phyloP scores from a whole-genome alignment of 345 rosid species.

The Ceriops tagal region DNA sequence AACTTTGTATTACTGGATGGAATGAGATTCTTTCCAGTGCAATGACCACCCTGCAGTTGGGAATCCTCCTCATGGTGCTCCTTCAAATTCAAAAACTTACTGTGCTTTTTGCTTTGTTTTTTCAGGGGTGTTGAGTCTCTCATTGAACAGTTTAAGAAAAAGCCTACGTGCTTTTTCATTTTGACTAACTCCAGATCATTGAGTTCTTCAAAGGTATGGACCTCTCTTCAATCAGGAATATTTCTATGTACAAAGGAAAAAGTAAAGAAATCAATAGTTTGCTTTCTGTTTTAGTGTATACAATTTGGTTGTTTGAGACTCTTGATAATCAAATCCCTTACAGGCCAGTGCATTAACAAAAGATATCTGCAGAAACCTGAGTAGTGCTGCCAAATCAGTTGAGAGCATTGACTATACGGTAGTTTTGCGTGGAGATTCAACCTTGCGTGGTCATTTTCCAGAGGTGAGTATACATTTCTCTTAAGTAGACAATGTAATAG shows the following conservation, averaged over 20 bases:
- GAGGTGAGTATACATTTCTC: conserved; percentile 50
- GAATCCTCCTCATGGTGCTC: conserved; percentile 10
- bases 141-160: conserved; percentile 61
- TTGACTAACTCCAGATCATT: conserved; percentile 87
- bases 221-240: conserved; percentile 9
- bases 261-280: background rate
- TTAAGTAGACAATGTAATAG: conserved; percentile 1
- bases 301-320: conserved; percentile 3
- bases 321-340: conserved; percentile 17
- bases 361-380: conserved; percentile 72
- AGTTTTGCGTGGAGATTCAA: conserved; percentile 94
- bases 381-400: conserved; percentile 54
- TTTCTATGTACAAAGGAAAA: conserved; percentile 1
- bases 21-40: conserved; percentile 5
- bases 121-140: conserved; percentile 75
- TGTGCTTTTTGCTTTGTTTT: background rate
- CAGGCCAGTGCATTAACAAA: conserved; percentile 75
- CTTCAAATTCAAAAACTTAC: background rate
- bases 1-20: background rate
- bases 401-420: conserved; percentile 62
- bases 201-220: conserved; percentile 77
- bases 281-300: background rate
- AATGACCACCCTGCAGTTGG: background rate
- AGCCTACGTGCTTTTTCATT: conserved; percentile 81
- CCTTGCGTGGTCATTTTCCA: conserved; percentile 96